Evolutionary conservation across 176 grass and related monocot genomes (phyloP), one percentile per base, ranked within the genome.

Genomic region (Zoysia japonica): DNA sequence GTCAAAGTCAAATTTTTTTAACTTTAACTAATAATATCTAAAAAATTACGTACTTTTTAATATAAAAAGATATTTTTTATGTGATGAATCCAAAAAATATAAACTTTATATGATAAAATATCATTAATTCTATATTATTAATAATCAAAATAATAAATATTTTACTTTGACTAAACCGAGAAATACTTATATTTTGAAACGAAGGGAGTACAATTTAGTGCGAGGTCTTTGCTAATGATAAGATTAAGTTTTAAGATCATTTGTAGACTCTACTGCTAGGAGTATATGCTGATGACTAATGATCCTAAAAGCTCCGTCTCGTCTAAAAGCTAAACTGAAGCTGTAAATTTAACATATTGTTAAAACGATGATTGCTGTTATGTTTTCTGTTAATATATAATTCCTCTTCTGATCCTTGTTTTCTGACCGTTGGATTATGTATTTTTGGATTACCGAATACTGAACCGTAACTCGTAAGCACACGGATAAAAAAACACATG

Each of bases 381-480:
- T 11, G 37, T 2, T 78, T 77, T 40, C 46, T 52, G 8, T 20
- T 51, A 16, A 51, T 65, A 64, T 14, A 47, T 13, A 3, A 40
- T 8, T 2, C 9, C 20, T 40, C 6, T 47, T 6, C 17, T 78
- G 1, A 51, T 51, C 65, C 46, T n/a, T 19, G 46, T 42, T 41
- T 3, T 75, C 11, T 36, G 40, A 14, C 42, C 42, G 28, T 61
- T 66, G 28, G 39, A 52, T n/a, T 11, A n/a, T 41, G 51, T 20
- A 45, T 1, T 46, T 62, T 79, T 74, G 70, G 17, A 63, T 70
- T 5, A 57, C 17, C n/a, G 76, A 59, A 59, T 4, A 71, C 11
- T 15, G 14, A 47, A 28, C 28, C 14, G 72, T 36, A 77, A 66
- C 28, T 28, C 28, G 28, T 28, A 17, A 65, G 14, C 37, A 41